Evolutionary conservation across 257 asterid genomes (phyloP).

Genomic region (Solanum virginianum): DNA sequence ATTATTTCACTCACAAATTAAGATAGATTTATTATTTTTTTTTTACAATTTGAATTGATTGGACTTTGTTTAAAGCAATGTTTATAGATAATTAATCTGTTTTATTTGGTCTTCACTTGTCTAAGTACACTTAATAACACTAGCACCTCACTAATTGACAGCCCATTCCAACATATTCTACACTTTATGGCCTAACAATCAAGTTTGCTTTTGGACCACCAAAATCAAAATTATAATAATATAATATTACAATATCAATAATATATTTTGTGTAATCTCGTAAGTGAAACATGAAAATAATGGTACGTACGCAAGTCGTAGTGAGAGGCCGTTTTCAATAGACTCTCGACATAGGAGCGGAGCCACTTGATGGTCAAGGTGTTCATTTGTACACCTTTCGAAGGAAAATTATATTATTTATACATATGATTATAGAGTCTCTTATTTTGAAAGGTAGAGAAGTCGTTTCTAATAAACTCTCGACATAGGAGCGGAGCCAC

Average conservation of each 20-base stretch:
- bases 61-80: not conserved
- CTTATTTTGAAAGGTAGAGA: not conserved
- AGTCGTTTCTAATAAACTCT: rapidly evolving
- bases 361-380: too few relatives aligned
- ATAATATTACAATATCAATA: not conserved
- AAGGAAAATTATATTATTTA: too few relatives aligned
- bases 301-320: too few relatives aligned
- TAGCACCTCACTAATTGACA: not conserved
- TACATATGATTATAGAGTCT: too few relatives aligned
- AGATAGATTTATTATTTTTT: too few relatives aligned
- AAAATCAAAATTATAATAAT: not conserved
- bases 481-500: not conserved
- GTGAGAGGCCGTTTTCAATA: too few relatives aligned
- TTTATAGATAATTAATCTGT: too few relatives aligned
- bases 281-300: too few relatives aligned
- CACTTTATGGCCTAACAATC: not conserved
- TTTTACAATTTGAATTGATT: not conserved
- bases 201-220: not conserved
- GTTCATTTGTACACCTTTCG: too few relatives aligned
- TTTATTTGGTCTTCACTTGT: not conserved
- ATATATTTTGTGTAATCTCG: too few relatives aligned
- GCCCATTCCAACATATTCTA: not conserved
- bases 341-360: too few relatives aligned
- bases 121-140: not conserved
- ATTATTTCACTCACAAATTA: not conserved